Base-by-base conservation (phyloP, 2,329 filamentous ascomycete species). In the Aspergillus terreus region DNA sequence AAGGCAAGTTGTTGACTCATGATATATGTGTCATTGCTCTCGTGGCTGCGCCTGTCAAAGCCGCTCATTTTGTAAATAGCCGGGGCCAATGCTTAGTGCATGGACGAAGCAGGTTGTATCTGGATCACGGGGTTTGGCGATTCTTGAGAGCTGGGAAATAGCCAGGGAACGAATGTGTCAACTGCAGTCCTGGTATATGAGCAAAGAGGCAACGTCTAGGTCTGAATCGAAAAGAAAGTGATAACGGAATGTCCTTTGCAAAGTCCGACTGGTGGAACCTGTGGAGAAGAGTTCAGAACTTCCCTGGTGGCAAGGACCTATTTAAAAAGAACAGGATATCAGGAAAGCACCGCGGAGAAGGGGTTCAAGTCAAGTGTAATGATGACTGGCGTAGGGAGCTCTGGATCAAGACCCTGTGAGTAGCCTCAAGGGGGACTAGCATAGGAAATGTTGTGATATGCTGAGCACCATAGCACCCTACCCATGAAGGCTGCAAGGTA, bases 31-130 rank as follows among this genome's bases (percentile, higher is more conserved):
- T 69, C 67, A 36, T 65, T 64, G 35, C 67, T 68, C 47, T 73
- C 68, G 56, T 63, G 66, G 54, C 57, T 59, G 57, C 70, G 70
- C 58, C 68, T 69, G 52, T 66, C 63, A 63, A 71, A 73, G 43
- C 64, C 68, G 59, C 67, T 71, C 72, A 75, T 74, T 30, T 23
- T 54, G 45, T 21, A 21, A 11, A 27, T 6, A 25, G n/a, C 17
- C 6, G 17, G 7, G 27, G 10, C 11, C 7, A 7, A 30, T 30
- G 23, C 27, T 11, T 11, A 30, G 7, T 30, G 27, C 27, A 30
- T 30, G 27, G 10, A 30, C 27, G 7, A 30, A 30, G 27, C 9
- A 30, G 27, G 27, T 30, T 4, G 3, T 11, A 27, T 4, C 27
- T 30, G 10, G 27, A 9, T 11, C 9, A 30, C 27, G 27, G 10